Base-by-base conservation (phyloP, 2,329 filamentous ascomycete species). In the Fusarium veterinarium region DNA sequence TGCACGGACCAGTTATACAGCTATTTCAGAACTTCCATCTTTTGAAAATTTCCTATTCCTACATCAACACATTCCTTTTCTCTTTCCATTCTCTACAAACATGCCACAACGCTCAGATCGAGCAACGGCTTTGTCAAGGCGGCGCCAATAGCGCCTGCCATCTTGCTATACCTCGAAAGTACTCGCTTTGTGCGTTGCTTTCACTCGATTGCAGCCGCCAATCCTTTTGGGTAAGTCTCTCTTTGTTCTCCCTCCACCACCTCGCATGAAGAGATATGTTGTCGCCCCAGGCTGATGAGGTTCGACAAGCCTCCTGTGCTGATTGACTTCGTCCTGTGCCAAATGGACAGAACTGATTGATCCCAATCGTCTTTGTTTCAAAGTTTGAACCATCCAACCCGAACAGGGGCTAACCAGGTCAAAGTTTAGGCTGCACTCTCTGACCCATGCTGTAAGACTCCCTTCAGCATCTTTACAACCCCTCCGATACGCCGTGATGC, bases 291-390 rank as follows among this genome's bases (percentile, higher is more conserved):
- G 80, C 84, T 84, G 80, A 85, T 79, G 80, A 84, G 83, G 83
- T 83, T 53, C 81, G 82, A 84, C 82, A 83, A 84, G 81, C 83
- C 81, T 85, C 80, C 66, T 73, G 76, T 85, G 84, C 81, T 85
- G 84, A 85, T 79, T 82, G 84, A 86, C 86, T 83, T 76, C 75
- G 86, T 88, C 86, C 84, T 85, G 83, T 82, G 84, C 87, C 86
- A 89, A 88, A 87, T 82, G 86, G 86, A 88, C 85, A 77, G 79
- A 75, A 79, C 85, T 87, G 85, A 87, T 81, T 71, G 71, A 73
- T 59, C 56, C 65, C 63, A 48, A 62, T 61, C 57, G 25, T 45
- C 42, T 59, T 56, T 60, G 30, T 69, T 73, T 64, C 48, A 48
- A 69, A 52, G 42, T 28, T 62, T 51, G 41, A 64, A 20, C 35